Evolutionary conservation across 1,284 basidiomycete genomes (phyloP), one percentile per base, ranked within the genome.

Genomic region (Apiotrichum domesticum): DNA sequence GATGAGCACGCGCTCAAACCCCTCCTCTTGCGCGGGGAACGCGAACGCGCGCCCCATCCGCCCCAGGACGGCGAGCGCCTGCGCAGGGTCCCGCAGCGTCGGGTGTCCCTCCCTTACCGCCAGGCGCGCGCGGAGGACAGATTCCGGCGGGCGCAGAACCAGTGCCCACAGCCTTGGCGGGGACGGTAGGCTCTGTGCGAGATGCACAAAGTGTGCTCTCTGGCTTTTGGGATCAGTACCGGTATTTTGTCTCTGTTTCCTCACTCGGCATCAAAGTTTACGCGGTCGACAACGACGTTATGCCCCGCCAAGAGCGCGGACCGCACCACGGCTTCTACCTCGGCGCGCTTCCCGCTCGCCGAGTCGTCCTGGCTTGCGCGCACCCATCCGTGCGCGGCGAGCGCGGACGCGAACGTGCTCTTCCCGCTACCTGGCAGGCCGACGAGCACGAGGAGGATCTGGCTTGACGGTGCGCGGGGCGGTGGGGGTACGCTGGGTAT

Each of bases 361-460:
- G 70, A 68, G 54, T 77, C 74, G 56, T 77, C 75, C 60, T 77
- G 75, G 32, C 71, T 73, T 11, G 71, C 74, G 46, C 75, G 57
- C 10, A 71, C 59, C 75, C 75, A 77, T 6, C 46, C 14, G 6
- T 43, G 40, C n/a, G 42, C 46, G 6, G 66, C 63, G 0, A 76
- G 62, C 3, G 68, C 67, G 39, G 67, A 55, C 34, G 71, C 68
- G 35, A 75, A 66, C 13, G 72, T 74, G 14, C 69, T 68, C 57
- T 77, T 76, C 49, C 73, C 72, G 8, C 69, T 70, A 0, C 74
- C 74, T 0, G 73, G 71, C 1, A 76, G 61, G 6, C 76, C 74
- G 11, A 73, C 69, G 1, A 75, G 68, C 14, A 77, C 53, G 8
- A 77, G 63, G 10, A 77, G 54, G 14, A 68, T 65, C 51, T 67